Base-by-base conservation (phyloP, 495 filamentous ascomycete species). In the Sabuloglossum arenarium region DNA sequence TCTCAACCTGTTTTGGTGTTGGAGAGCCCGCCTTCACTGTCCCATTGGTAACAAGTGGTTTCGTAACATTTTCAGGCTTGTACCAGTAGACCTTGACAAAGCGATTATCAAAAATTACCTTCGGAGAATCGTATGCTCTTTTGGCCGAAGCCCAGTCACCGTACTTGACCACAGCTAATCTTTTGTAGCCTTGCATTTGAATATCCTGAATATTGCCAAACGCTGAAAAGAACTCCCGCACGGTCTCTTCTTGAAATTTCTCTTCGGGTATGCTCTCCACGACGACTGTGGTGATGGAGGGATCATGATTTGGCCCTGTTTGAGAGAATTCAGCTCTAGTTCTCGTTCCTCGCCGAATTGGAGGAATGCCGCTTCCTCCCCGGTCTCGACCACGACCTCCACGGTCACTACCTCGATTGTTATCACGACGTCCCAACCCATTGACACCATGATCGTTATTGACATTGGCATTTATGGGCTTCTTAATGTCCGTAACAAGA, bases 31-130 rank as follows among this genome's bases (percentile, higher is more conserved):
- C 58, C 57, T 8, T 54, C 53, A 28, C 59, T 60, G 37, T 63
- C 61, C 56, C 61, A 60, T 34, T 57, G 43, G 56, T 37, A 4
- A 58, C 39, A 59, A 63, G 69, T 5, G 68, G 64, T 31, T 70
- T 70, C 21, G 62, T 60, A 1, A 67, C 25, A 16, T 60, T 59
- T 11, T 80, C 78, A 0, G 81, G 76, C 60, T 85, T 90, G 66
- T 85, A 77, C 91, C 91, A 98, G 63, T 88, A 98, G 5, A 98
- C 88, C 65, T 95, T 98, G 46, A 98, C 91, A 62, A 98, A 98
- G 21, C 91, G 76, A 60, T 98, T 98, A 59, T 95, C 88, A 62
- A 98, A 98, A 52, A 98, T 87, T 50, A 86, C 85, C 64, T 93
- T 94, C 0, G 91, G 91, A 42, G 87, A 94, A 16, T 81, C 79